Evolutionary conservation across 2,329 filamentous ascomycete genomes (phyloP).

Genomic region (Epichloe hybrida): DNA sequence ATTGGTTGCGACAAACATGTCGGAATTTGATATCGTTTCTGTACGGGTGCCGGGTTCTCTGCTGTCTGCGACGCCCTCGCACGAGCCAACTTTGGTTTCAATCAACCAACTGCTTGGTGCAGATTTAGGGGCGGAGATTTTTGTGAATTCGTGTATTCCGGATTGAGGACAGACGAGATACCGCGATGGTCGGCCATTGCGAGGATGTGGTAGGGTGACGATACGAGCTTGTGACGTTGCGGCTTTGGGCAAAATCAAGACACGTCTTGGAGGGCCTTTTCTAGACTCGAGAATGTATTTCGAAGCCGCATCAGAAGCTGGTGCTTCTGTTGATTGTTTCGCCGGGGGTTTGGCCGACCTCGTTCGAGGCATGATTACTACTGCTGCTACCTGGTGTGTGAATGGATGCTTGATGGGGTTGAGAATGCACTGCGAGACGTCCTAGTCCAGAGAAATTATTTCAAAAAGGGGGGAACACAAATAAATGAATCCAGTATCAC

Average conservation of each 20-base stretch:
- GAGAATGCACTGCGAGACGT: background rate
- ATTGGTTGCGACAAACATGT: constrained; percentile 71
- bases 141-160: constrained; percentile 53
- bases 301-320: constrained; percentile 15
- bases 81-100: constrained; percentile 17
- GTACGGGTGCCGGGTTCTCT: constrained; percentile 10
- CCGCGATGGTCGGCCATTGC: constrained; percentile 38
- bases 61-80: constrained; percentile 9
- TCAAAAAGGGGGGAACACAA: too few relatives aligned
- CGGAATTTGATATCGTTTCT: constrained; percentile 47
- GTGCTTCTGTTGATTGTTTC: constrained; percentile 13
- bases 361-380: constrained; percentile 33
- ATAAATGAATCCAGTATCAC: background rate
- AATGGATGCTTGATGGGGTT: too few relatives aligned
- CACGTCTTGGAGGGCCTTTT: constrained; percentile 31
- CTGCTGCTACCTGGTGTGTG: background rate
- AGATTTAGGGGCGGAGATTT: constrained; percentile 36
- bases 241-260: constrained; percentile 49
- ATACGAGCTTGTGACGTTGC: constrained; percentile 41
- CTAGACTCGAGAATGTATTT: constrained; percentile 28
- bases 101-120: constrained; percentile 51
- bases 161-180: constrained; percentile 49
- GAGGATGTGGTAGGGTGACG: constrained; percentile 46
- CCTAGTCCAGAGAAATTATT: background rate
- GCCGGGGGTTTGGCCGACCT: constrained; percentile 26